A percentile compares a stretch with the other conserved stretches of the same genome.
These are phyloP conservation scores for Trichoderma afroharzianum DNA, from an alignment of 2,329 filamentous ascomycete genomes.

Conservation along the genomic window DNA sequence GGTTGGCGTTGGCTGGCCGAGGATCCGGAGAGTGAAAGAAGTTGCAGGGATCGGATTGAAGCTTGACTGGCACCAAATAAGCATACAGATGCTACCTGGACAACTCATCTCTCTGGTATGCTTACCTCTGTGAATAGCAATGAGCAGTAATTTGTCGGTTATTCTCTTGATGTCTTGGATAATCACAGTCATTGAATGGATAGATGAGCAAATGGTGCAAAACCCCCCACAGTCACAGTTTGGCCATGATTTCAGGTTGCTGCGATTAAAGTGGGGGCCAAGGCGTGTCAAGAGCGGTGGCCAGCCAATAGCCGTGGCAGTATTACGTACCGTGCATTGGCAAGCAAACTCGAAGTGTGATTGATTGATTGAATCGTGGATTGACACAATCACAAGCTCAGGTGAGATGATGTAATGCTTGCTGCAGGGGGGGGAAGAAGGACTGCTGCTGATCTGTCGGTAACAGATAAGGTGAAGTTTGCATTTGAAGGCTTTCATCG, in stretches of 20 bases:
- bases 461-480: background rate
- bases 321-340: conserved; percentile 14
- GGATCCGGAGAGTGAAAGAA: background rate
- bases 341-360: background rate
- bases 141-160: background rate
- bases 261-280: background rate
- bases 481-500: background rate
- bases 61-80: background rate
- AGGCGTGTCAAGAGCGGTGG: background rate
- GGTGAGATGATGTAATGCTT: background rate
- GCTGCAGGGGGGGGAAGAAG: background rate
- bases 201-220: background rate
- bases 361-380: background rate
- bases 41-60: background rate
- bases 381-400: background rate
- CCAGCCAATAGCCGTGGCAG: background rate
- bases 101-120: background rate
- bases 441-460: background rate
- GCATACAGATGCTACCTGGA: background rate
- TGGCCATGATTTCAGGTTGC: background rate
- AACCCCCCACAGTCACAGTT: background rate
- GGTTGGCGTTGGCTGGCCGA: background rate
- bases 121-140: background rate
- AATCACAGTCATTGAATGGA: background rate
- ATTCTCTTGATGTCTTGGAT: background rate